Base-by-base conservation (phyloP, 2,329 filamentous ascomycete species). In the Cordyceps farinosa region DNA sequence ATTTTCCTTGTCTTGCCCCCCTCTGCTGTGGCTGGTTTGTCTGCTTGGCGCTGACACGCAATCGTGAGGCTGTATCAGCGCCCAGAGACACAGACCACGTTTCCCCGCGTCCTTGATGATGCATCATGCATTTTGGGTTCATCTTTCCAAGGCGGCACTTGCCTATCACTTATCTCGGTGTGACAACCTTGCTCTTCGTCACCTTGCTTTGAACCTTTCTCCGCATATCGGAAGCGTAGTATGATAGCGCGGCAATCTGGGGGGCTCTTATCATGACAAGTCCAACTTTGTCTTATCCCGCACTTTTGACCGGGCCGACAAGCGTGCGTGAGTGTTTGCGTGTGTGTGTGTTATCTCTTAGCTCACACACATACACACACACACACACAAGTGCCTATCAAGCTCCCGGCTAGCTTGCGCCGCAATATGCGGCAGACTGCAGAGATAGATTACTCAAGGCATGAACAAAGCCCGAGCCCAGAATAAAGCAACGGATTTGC, bases 241-340 rank as follows among this genome's bases (percentile, higher is more conserved):
- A 45, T 27, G 40, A 11, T 27, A 27, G 45, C 53, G 40, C 53
- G 22, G 22, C 42, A 56, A 56, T 56, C 42, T 44, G 36, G 27
- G 6, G 22, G 3, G 29, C 32, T 56, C 53, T 56, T 56, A 56
- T 56, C 53, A 56, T 56, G 52, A 51, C n/a, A 34, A 27, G 9
- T 27, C 5, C 22, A 22, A 10, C 44, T 27, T 10, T 22, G 17
- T 6, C 27, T 22, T 15, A 13, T 32, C 30, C 52, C 27, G 13
- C 27, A 7, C n/a, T 27, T 32, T 11, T 10, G 22, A 22, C 52
- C 52, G 52, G 52, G 38, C 52, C 52, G 52, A 55, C 38, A 9
- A 17, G 36, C n/a, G 13, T n/a, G 27, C 11, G 15, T 30, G 52
- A 17, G 27, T 32, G 15, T 38, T 15, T 36, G n/a, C 17, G 32